Base-by-base conservation (phyloP, 306 rosid genomes). In the Rosa rugosa region DNA sequence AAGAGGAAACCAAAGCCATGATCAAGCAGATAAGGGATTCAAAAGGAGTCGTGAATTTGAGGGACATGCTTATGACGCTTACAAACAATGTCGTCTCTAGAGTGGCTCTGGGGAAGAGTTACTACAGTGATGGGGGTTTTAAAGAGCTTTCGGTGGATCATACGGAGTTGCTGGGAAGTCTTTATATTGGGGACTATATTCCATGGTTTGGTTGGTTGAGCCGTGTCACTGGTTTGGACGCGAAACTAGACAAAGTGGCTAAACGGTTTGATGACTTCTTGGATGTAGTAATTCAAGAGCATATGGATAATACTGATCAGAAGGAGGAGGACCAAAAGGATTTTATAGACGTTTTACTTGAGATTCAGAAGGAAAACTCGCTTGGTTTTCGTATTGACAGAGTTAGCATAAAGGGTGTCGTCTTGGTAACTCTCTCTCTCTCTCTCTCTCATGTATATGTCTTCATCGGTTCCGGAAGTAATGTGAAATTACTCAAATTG, bases 331-430 rank as follows among this genome's bases (percentile, higher is more conserved):
- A 49, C 20, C 18, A 49, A 2, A 49, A 49, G 54, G 54, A 49
- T 83, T 49, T 87, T 62, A 89, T 89, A 31, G 93, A 91, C 6
- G 84, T 86, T 72, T 49, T 90, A 79, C 92, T 88, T 65, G 34
- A 44, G 40, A 13, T 86, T 41, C 86, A 80, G 22, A 75, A 51
- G 69, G 62, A 85, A 17, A 16, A 83, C 3, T 8, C 47, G 27
- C 2, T 69, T 20, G 91, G 91, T 1, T 81, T 86, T 36, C 78
- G 88, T 0, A 46, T 88, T 51, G 85, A 87, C 18, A 80, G 38
- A 66, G 76, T 57, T 3, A 14, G 27, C 76, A 72, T 87, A 8
- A 88, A 87, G 70, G 96, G 91, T 75, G 0, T 87, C 42, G 59
- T 87, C 70, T 18, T 77, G 81, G 91, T 90, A 79, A 11, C 36